These are phyloP conservation scores for Saturnispora dispora DNA, from an alignment of 805 yeast genomes.

Conservation along the genomic window DNA sequence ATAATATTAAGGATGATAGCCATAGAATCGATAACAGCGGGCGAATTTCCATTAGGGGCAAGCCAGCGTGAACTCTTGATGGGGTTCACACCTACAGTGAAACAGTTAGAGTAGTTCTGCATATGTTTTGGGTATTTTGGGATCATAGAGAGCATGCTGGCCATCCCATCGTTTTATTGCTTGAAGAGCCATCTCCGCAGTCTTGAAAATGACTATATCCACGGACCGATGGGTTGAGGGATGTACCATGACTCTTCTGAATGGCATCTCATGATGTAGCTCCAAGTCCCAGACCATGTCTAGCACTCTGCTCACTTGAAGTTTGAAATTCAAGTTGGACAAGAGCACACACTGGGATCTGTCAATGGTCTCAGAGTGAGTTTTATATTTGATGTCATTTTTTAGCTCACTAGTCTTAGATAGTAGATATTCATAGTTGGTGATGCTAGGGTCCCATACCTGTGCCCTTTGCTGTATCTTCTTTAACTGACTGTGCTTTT, in stretches of 20 bases:
- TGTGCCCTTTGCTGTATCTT: neutral
- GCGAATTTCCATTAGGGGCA: conserved; percentile 1
- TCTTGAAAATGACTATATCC: conserved; percentile 3
- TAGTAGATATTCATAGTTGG: neutral
- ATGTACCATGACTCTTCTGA: neutral
- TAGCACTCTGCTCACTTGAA: neutral
- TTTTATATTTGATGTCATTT: neutral
- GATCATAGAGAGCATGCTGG: conserved; percentile 3
- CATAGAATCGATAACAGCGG: neutral
- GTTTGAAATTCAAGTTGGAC: neutral
- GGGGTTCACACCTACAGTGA: neutral
- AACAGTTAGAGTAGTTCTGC: conserved; percentile 6
- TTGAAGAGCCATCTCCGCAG: neutral
- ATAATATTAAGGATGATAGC: neutral
- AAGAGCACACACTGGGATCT: conserved; percentile 5
- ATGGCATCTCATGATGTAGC: neutral
- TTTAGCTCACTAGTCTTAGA: neutral
- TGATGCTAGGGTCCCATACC: neutral
- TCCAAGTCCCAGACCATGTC: conserved; percentile 5
- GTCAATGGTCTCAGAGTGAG: neutral
- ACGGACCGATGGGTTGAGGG: neutral
- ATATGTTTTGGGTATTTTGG: neutral
- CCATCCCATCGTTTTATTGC: conserved; percentile 4
- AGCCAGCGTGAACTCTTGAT: neutral
- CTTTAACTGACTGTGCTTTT: neutral